Percentiles rank a stretch among this genome's conserved stretches.
phyloP scores from a whole-genome alignment of 148 eudicot species.

The Rhododendron henanense region DNA sequence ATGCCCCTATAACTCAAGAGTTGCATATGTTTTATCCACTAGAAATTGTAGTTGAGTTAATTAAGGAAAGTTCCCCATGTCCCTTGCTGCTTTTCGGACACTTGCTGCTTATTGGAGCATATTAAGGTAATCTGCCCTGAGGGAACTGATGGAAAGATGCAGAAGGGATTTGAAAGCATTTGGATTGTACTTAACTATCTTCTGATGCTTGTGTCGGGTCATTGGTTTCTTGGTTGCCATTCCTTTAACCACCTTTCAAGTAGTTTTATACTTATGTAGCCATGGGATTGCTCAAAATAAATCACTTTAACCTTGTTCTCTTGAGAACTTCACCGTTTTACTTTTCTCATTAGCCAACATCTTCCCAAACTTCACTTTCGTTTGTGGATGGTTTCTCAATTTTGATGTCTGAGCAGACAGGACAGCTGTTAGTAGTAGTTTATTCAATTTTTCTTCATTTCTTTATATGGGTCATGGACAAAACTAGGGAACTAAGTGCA shows the following conservation, averaged over 20 bases:
- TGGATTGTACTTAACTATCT: neutral
- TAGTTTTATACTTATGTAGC: neutral
- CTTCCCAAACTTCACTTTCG: too few relatives aligned
- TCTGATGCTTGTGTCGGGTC: neutral
- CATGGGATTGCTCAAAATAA: neutral
- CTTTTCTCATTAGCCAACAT: too few relatives aligned
- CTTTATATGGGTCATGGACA: too few relatives aligned
- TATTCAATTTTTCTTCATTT: too few relatives aligned
- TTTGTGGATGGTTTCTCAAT: too few relatives aligned
- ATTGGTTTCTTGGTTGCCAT: neutral
- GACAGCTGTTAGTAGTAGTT: too few relatives aligned
- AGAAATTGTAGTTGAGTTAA: neutral
- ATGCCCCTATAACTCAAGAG: neutral
- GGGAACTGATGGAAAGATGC: neutral
- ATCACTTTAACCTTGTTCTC: too few relatives aligned
- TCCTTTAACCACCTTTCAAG: neutral
- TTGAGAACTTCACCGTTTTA: too few relatives aligned
- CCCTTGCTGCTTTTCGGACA: neutral
- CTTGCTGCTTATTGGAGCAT: neutral
- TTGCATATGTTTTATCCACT: neutral
- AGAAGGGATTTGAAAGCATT: neutral
- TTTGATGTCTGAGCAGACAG: too few relatives aligned
- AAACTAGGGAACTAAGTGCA: too few relatives aligned
- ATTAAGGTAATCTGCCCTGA: neutral
- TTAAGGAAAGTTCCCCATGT: neutral